Percentiles rank a stretch among this genome's conserved stretches.
phyloP scores from a whole-genome alignment of 257 asterid species.

The Plantago major region DNA sequence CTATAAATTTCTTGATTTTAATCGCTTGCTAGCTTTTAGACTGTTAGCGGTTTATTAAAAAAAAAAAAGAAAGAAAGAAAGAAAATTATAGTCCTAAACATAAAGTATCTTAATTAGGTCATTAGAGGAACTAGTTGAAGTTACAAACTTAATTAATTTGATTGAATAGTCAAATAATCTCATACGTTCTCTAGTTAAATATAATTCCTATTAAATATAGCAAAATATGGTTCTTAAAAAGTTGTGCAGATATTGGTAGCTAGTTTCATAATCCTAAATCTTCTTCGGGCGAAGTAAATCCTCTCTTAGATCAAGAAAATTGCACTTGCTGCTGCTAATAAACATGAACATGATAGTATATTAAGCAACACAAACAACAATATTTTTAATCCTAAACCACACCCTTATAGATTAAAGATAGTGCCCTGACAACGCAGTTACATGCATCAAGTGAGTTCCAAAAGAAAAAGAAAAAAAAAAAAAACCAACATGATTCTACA shows the following conservation, averaged over 20 bases:
- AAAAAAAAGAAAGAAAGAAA: no score
- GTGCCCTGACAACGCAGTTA: constrained; percentile 23
- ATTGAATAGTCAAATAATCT: no score
- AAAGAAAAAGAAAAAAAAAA: constrained; percentile 9
- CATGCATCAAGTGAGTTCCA: constrained; percentile 8
- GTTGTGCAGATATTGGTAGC: constrained; percentile 10
- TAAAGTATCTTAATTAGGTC: no score
- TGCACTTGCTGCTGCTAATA: neutral
- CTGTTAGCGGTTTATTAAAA: no score
- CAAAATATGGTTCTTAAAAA: neutral
- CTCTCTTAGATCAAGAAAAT: constrained; percentile 24
- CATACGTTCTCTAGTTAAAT: no score
- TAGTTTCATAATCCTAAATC: constrained; percentile 20
- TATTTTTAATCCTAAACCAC: constrained; percentile 24
- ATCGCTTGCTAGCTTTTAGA: no score
- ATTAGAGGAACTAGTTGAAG: no score
- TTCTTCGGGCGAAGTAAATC: constrained; percentile 26
- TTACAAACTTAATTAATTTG: no score
- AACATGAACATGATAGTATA: neutral
- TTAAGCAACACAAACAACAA: neutral
- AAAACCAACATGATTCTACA: constrained; percentile 19
- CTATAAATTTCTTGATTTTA: no score
- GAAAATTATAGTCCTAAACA: no score
- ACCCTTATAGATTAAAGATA: constrained; percentile 23
- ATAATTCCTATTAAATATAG: no score